These are phyloP conservation scores for Prototheca cutis DNA, from an alignment of 163 green algal genomes.

Conservation along the genomic window DNA sequence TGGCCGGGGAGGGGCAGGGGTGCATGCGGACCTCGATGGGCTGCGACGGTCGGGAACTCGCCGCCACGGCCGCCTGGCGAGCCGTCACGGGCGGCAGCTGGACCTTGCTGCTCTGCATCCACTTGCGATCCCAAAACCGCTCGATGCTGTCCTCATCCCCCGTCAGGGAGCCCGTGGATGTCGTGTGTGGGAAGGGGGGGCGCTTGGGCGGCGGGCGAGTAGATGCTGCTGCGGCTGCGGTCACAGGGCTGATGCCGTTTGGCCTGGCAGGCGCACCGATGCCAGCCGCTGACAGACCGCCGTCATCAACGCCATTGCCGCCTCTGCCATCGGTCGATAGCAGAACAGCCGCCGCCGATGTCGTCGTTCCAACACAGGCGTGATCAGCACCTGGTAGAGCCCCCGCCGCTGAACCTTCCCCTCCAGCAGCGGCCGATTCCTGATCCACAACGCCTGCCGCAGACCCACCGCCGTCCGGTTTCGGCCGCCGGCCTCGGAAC, in stretches of 20 bases:
- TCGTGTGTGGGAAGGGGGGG: not conserved
- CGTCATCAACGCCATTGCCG: too few species aligned
- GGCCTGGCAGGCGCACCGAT: too few species aligned
- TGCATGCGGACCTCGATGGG: not conserved
- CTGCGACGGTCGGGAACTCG: slow-evolving; percentile 2
- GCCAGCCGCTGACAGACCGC: too few species aligned
- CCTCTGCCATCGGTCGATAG: too few species aligned
- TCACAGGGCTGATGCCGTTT: too few species aligned
- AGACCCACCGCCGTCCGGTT: not conserved
- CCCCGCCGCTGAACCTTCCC: too few species aligned
- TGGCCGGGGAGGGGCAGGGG: not conserved
- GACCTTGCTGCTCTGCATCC: slow-evolving; percentile 14
- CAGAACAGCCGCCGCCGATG: too few species aligned
- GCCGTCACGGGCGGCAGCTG: not conserved
- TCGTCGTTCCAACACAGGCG: too few species aligned
- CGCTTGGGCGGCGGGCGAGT: not conserved
- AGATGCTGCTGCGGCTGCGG: too few species aligned
- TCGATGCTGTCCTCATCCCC: slow-evolving; percentile 7
- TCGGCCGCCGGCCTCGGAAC: not conserved
- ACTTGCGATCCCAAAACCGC: slow-evolving; percentile 14
- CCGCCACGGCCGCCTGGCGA: not conserved
- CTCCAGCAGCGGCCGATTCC: not conserved
- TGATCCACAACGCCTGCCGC: too few species aligned
- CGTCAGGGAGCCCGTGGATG: not conserved
- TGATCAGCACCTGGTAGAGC: too few species aligned